Evolutionary conservation across 2,329 filamentous ascomycete species (phyloP).

Genomic region (Ceratocystis destructans): DNA sequence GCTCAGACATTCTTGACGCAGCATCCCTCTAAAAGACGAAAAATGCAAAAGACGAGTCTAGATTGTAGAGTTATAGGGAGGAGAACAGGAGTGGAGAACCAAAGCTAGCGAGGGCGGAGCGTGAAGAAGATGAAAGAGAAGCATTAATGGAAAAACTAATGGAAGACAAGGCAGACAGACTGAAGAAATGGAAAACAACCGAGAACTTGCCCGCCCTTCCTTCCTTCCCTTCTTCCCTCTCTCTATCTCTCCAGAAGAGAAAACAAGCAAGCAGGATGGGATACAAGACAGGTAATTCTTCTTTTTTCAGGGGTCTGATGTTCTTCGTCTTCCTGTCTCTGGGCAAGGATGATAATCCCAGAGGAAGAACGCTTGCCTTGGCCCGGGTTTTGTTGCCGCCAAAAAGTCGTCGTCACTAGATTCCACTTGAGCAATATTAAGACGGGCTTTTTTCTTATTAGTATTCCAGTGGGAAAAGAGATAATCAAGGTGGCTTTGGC

Average conservation of each 20-base stretch:
- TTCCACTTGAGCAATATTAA: neutral
- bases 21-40: conserved; percentile 13
- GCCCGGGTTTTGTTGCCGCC: neutral
- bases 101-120: too few species aligned
- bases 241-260: neutral
- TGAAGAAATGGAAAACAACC: neutral
- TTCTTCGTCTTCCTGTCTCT: neutral
- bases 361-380: neutral
- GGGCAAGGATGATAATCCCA: neutral
- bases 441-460: neutral
- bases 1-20: neutral
- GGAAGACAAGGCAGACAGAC: neutral
- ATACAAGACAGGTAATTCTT: neutral
- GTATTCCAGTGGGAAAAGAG: neutral
- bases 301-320: conserved; percentile 4
- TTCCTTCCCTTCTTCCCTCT: neutral
- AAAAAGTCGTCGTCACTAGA: neutral
- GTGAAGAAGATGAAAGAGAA: conserved; percentile 12
- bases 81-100: too few species aligned
- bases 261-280: neutral
- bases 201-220: neutral
- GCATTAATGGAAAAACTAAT: conserved; percentile 5
- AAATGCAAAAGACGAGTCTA: neutral
- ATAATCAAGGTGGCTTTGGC: too few species aligned
- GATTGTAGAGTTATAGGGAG: too few species aligned